Evolutionary conservation across 257 asterid species (phyloP).

Genomic region (Nicotiana knightiana): DNA sequence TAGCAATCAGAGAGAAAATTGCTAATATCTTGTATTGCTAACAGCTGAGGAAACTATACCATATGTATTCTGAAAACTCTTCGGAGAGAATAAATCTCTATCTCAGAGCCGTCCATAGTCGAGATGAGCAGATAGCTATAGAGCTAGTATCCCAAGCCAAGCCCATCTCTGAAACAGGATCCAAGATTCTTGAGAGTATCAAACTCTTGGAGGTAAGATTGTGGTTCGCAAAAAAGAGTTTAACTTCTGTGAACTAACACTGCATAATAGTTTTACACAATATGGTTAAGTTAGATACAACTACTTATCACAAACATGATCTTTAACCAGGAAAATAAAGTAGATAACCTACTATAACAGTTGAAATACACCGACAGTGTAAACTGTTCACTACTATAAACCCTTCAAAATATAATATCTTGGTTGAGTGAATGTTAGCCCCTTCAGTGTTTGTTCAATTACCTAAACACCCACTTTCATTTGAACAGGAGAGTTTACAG

Average conservation of each 20-base stretch:
- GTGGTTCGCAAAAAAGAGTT: neutral
- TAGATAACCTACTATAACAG: too few species aligned
- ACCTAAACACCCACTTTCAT: neutral
- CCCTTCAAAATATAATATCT: too few species aligned
- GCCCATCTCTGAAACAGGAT: slow-evolving; percentile 44
- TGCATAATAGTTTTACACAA: too few species aligned
- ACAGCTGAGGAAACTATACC: slow-evolving; percentile 38
- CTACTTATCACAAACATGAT: too few species aligned
- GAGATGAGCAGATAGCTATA: slow-evolving; percentile 15
- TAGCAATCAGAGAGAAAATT: too few species aligned
- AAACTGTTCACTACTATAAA: too few species aligned
- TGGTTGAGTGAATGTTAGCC: neutral
- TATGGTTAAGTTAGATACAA: too few species aligned
- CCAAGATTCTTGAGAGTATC: slow-evolving; percentile 45
- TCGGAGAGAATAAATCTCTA: slow-evolving; percentile 42
- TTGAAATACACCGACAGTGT: too few species aligned
- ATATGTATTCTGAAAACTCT: slow-evolving; percentile 41
- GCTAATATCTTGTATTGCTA: neutral
- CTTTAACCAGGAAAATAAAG: too few species aligned
- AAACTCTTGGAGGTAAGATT: slow-evolving; percentile 39
- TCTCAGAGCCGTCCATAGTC: slow-evolving; percentile 28
- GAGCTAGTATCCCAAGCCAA: slow-evolving; percentile 38
- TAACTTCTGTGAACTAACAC: too few species aligned
- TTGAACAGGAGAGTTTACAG: slow-evolving; percentile 40
- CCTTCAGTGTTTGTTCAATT: neutral